phyloP scores from a whole-genome alignment of 2,329 filamentous ascomycete species.

The Exophiala spinifera region DNA sequence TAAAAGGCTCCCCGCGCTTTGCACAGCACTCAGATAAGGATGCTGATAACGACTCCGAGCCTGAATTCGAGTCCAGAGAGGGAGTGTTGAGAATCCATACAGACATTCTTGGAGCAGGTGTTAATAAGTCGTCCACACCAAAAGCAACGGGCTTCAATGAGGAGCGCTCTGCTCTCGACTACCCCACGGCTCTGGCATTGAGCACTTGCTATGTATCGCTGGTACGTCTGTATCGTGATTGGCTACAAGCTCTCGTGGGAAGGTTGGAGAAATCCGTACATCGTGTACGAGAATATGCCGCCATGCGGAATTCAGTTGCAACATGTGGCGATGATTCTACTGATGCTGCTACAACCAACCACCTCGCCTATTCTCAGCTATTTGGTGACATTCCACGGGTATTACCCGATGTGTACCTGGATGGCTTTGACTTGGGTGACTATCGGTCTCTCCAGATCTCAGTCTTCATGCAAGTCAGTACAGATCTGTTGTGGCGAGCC shows the following conservation, averaged over 20 bases:
- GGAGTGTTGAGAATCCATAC: no score
- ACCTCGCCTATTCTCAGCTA: background rate
- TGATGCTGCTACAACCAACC: background rate
- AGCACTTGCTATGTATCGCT: constrained; percentile 4
- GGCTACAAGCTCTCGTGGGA: constrained; percentile 2
- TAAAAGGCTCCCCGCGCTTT: background rate
- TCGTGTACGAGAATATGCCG: background rate
- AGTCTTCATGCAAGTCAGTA: constrained; percentile 9
- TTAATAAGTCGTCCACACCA: background rate
- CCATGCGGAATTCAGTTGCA: background rate
- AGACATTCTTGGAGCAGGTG: no score
- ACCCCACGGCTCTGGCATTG: constrained; percentile 3
- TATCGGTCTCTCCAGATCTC: constrained; percentile 9
- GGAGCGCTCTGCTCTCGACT: background rate
- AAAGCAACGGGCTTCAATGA: background rate
- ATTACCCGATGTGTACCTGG: constrained; percentile 3
- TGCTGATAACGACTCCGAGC: no score
- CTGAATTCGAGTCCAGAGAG: no score
- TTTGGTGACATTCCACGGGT: background rate
- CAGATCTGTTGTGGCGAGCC: constrained; percentile 5
- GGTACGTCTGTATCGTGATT: constrained; percentile 2
- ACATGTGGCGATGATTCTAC: background rate
- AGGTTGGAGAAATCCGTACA: background rate
- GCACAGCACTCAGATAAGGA: no score
- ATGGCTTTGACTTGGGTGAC: constrained; percentile 2